A percentile compares a stretch with the other conserved stretches of the same genome.
Conservation (phyloP, 345 rosid species). For the Clausena lansium region DNA sequence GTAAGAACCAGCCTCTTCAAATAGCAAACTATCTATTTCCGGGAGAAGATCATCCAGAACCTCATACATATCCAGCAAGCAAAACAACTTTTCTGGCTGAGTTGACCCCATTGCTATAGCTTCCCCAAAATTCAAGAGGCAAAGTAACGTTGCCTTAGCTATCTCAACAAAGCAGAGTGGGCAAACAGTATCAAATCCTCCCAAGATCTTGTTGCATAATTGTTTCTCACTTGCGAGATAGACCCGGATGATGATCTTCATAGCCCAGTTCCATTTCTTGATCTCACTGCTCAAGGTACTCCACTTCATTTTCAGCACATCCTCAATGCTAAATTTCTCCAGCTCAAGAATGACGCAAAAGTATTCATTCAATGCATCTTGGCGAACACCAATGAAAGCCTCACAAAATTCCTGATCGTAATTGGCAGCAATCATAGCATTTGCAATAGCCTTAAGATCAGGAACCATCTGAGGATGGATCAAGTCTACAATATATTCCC, state of each 20-base stretch:
- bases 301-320: conserved; percentile 58
- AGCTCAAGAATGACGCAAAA: conserved; percentile 43
- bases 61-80: conserved; percentile 72
- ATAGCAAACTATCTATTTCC: conserved; percentile 48
- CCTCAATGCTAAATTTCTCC: conserved; percentile 56
- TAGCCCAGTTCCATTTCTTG: conserved; percentile 63
- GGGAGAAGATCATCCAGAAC: conserved; percentile 45
- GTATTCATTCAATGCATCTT: conserved; percentile 62
- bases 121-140: conserved; percentile 75
- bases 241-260: conserved; percentile 46
- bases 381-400: conserved; percentile 45
- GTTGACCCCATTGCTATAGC: conserved; percentile 53
- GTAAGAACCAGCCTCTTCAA: conserved; percentile 46
- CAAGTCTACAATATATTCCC: conserved; percentile 38
- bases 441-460: conserved; percentile 59
- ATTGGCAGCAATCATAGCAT: conserved; percentile 58
- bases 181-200: conserved; percentile 38
- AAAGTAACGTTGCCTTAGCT: conserved; percentile 40
- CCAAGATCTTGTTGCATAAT: conserved; percentile 61
- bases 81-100: conserved; percentile 61
- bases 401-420: conserved; percentile 52
- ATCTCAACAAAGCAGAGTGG: conserved; percentile 53
- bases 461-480: conserved; percentile 48
- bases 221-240: conserved; percentile 60
- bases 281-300: conserved; percentile 45